Percentiles rank a stretch among this genome's conserved stretches.
Evolutionary conservation across 441 rosid genomes (phyloP).

Genomic region (Flueggea neowawraea): DNA sequence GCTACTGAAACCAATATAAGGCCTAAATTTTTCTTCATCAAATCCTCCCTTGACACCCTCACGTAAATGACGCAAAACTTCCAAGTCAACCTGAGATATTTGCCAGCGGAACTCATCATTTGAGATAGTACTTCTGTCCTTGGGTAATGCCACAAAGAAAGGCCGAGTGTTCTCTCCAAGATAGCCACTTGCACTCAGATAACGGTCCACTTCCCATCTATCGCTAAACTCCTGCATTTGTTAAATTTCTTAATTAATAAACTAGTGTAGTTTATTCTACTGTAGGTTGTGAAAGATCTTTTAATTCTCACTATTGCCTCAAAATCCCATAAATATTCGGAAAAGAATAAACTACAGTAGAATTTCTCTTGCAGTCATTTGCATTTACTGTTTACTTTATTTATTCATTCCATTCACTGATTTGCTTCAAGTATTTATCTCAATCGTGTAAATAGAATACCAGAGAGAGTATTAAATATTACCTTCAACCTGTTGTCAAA

Average conservation of each 20-base stretch:
- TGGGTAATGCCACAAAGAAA: conserved; percentile 86
- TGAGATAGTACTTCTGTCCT: conserved; percentile 69
- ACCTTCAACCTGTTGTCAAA: conserved; percentile 98
- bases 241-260: conserved; percentile 3
- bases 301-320: no score
- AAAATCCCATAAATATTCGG: no score
- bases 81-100: conserved; percentile 77
- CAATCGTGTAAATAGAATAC: neutral
- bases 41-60: conserved; percentile 86
- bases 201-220: conserved; percentile 90
- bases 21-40: conserved; percentile 80
- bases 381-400: neutral
- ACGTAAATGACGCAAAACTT: conserved; percentile 61
- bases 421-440: neutral
- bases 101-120: conserved; percentile 91
- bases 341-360: no score
- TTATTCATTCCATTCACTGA: conserved; percentile 1
- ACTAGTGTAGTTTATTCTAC: no score
- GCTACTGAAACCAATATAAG: conserved; percentile 71
- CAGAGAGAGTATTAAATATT: neutral
- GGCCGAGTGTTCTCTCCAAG: conserved; percentile 87
- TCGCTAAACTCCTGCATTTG: conserved; percentile 68
- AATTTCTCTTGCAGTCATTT: no score
- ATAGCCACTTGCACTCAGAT: conserved; percentile 90
- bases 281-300: no score